These are phyloP conservation scores for Alternaria hordeiaustralica DNA, from an alignment of 2,329 filamentous ascomycete genomes.

Conservation along the genomic window DNA sequence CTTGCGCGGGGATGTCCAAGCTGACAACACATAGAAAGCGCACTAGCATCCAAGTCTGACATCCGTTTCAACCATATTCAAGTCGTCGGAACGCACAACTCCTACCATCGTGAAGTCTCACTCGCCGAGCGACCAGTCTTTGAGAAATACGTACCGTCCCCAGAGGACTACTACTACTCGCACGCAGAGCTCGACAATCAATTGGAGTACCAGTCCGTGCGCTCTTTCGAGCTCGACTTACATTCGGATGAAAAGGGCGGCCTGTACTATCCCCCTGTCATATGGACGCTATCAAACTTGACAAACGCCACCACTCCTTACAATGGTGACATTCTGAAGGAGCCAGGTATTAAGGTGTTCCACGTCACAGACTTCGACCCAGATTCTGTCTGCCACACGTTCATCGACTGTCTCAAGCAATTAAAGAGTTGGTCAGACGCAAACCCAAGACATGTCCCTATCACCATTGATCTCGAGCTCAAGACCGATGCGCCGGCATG, in stretches of 20 bases:
- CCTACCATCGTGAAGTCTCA: conserved; percentile 57
- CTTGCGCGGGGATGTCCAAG: neutral
- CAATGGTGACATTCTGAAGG: conserved; percentile 49
- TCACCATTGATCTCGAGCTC: conserved; percentile 59
- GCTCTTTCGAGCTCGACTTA: conserved; percentile 58
- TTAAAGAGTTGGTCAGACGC: conserved; percentile 55
- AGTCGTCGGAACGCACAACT: conserved; percentile 60
- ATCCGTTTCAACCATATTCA: conserved; percentile 61
- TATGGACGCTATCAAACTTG: conserved; percentile 51
- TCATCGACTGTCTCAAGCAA: conserved; percentile 53
- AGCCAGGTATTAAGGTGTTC: conserved; percentile 58
- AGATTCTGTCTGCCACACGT: conserved; percentile 55
- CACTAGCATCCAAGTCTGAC: conserved; percentile 18
- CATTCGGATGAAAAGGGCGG: conserved; percentile 58
- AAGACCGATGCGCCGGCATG: conserved; percentile 52
- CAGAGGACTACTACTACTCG: conserved; percentile 57
- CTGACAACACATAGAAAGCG: conserved; percentile 22
- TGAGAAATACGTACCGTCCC: conserved; percentile 46
- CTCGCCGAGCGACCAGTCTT: conserved; percentile 52
- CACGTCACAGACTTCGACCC: conserved; percentile 60
- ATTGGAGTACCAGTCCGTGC: conserved; percentile 54
- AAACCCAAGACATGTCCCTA: conserved; percentile 54
- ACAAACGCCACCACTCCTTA: conserved; percentile 49
- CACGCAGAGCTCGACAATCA: conserved; percentile 56
- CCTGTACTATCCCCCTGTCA: conserved; percentile 54